Conservation (phyloP, 306 rosid species). For the Vigna trinervia region DNA sequence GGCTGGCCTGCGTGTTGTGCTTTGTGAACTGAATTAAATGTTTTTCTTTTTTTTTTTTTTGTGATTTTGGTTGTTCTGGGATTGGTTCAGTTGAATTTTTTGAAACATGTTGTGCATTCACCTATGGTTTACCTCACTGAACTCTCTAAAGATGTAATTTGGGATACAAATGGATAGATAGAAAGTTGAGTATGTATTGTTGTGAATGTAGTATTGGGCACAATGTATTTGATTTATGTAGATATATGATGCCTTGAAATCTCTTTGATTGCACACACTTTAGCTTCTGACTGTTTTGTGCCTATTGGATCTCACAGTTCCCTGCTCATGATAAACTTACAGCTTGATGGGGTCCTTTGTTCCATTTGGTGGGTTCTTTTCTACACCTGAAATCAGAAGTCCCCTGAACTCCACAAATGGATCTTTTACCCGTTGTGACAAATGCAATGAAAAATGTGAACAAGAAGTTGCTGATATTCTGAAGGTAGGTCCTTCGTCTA, state of each 20-base stretch:
- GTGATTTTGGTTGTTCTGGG: constrained; percentile 24
- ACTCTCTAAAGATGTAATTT: constrained; percentile 1
- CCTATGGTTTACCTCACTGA: not conserved
- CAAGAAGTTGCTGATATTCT: constrained; percentile 70
- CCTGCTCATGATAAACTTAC: constrained; percentile 82
- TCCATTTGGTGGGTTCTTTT: constrained; percentile 93
- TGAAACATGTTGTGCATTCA: not conserved
- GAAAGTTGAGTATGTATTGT: not conserved
- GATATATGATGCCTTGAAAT: constrained; percentile 36
- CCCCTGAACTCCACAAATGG: constrained; percentile 54
- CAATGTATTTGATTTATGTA: constrained; percentile 21
- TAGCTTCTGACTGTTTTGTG: constrained; percentile 59
- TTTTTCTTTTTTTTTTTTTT: not conserved
- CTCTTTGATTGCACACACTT: constrained; percentile 41
- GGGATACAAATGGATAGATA: not conserved
- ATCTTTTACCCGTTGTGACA: constrained; percentile 62
- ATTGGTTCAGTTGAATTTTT: constrained; percentile 6
- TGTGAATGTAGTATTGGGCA: not conserved
- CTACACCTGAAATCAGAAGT: constrained; percentile 63
- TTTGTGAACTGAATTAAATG: constrained; percentile 16
- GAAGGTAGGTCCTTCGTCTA: constrained; percentile 59
- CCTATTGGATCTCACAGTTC: constrained; percentile 73
- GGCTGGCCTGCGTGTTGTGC: constrained; percentile 2
- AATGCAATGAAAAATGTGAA: constrained; percentile 79
- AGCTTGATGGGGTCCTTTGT: constrained; percentile 97